phyloP scores from a whole-genome alignment of 2,329 filamentous ascomycete genomes.

The Tolypocladium pustulatum region DNA sequence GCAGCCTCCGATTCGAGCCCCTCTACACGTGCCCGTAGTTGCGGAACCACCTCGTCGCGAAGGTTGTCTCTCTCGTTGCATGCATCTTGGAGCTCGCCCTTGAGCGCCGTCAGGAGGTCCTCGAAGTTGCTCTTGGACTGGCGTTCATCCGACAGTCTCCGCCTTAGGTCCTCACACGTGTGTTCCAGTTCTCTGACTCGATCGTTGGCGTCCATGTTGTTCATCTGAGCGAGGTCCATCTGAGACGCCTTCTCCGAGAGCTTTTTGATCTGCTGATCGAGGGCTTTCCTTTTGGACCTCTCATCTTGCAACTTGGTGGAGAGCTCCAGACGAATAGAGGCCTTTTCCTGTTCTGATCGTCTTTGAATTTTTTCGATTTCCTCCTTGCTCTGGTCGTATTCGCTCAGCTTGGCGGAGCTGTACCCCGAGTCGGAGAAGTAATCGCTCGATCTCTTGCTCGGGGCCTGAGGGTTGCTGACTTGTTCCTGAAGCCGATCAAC shows the following conservation, averaged over 20 bases:
- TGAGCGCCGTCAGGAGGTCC: constrained; percentile 76
- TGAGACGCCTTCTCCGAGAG: constrained; percentile 70
- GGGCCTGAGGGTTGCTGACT: constrained; percentile 42
- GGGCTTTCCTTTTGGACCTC: constrained; percentile 58
- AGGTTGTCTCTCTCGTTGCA: constrained; percentile 87
- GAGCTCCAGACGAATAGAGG: constrained; percentile 73
- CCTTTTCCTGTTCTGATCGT: constrained; percentile 82
- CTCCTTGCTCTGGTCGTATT: constrained; percentile 50
- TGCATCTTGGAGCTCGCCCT: constrained; percentile 69
- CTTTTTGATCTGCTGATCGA: constrained; percentile 76
- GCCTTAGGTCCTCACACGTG: constrained; percentile 70
- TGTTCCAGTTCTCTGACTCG: constrained; percentile 69
- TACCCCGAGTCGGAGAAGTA: constrained; percentile 96
- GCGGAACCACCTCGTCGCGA: constrained; percentile 76
- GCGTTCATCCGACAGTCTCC: constrained; percentile 74
- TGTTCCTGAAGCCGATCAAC: constrained; percentile 83
- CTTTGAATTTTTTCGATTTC: constrained; percentile 78
- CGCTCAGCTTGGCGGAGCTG: constrained; percentile 70
- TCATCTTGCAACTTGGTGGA: constrained; percentile 84
- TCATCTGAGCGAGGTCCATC: constrained; percentile 42
- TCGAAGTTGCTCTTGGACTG: constrained; percentile 89
- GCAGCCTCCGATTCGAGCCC: constrained; percentile 66
- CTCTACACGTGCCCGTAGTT: constrained; percentile 65
- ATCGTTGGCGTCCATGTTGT: constrained; percentile 43
- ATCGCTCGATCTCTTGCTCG: constrained; percentile 76